Evolutionary conservation across 2,329 filamentous ascomycete species (phyloP).

Genomic region (Pseudopyricularia cyperi): DNA sequence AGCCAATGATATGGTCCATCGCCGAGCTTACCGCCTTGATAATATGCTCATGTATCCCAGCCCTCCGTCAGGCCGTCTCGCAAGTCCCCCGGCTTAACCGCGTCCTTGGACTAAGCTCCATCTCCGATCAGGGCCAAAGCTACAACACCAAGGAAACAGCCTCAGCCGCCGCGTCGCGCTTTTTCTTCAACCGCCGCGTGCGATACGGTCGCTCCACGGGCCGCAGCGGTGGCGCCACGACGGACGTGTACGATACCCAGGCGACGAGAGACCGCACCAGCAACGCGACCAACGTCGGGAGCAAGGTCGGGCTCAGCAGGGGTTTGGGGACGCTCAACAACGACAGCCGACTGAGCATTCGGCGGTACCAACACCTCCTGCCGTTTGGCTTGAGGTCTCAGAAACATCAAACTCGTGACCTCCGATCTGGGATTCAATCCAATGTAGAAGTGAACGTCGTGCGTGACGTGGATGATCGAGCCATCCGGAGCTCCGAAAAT

Average conservation of each 20-base stretch:
- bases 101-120: slow-evolving; percentile 4
- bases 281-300: background rate
- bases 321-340: background rate
- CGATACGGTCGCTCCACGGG: background rate
- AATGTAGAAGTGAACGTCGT: background rate
- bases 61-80: slow-evolving; percentile 5
- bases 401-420: background rate
- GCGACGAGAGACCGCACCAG: background rate
- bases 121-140: background rate
- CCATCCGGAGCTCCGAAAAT: background rate
- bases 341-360: background rate
- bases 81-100: slow-evolving; percentile 5
- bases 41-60: slow-evolving; percentile 8
- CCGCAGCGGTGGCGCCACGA: background rate
- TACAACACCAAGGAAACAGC: background rate
- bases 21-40: slow-evolving; percentile 8
- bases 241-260: background rate
- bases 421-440: background rate
- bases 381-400: background rate
- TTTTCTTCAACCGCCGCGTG: background rate
- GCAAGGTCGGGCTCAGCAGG: background rate
- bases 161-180: background rate
- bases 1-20: slow-evolving; percentile 8
- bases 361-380: background rate
- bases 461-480: background rate